Percentiles rank a stretch among this genome's conserved stretches.
These are phyloP conservation scores for Euphorbia pulcherrima DNA, from an alignment of 345 rosid species.

Conservation along the genomic window DNA sequence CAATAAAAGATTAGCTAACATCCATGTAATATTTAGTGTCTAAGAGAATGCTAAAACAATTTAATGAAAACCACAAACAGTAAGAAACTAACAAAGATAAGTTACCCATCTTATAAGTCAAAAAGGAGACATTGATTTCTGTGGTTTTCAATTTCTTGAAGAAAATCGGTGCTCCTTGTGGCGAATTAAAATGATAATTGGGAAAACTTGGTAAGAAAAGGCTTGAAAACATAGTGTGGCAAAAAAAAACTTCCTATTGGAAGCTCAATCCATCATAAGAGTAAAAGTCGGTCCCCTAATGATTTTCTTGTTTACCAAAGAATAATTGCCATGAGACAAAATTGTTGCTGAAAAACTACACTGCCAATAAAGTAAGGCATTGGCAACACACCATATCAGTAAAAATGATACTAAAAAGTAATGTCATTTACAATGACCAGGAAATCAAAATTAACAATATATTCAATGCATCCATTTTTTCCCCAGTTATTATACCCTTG, in stretches of 20 bases:
- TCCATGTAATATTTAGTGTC: no score
- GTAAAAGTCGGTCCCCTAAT: not conserved
- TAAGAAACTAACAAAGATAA: not conserved
- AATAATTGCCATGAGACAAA: not conserved
- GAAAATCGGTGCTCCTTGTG: not conserved
- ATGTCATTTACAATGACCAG: not conserved
- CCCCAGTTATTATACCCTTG: not conserved
- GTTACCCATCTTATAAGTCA: not conserved
- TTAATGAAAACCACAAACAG: not conserved
- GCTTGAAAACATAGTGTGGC: not conserved
- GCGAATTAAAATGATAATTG: not conserved
- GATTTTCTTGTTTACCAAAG: not conserved
- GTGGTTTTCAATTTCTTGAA: not conserved
- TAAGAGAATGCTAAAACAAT: no score
- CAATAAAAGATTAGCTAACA: not conserved
- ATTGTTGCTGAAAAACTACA: no score
- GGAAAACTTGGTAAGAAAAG: not conserved
- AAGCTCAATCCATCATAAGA: not conserved
- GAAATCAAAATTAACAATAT: slow-evolving; percentile 1
- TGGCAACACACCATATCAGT: not conserved
- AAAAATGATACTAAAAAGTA: not conserved
- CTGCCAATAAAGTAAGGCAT: not conserved
- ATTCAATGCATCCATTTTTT: not conserved
- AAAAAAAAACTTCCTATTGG: not conserved
- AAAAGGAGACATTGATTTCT: not conserved